Base-by-base conservation (phyloP, 1,284 basidiomycete species). In the Fomitopsis schrenkii region DNA sequence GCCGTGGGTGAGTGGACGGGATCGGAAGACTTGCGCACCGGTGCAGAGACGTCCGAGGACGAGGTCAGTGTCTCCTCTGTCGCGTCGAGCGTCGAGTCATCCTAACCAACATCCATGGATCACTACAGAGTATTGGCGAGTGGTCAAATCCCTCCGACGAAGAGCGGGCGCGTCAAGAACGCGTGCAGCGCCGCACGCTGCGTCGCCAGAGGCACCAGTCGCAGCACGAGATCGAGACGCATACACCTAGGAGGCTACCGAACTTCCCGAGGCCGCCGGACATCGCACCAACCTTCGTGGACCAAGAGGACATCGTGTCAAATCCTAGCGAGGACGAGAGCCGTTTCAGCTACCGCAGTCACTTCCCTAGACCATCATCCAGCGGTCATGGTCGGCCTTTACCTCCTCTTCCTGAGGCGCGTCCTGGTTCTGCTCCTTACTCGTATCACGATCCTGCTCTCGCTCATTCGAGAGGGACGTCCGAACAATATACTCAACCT, bases 111-210 rank as follows among this genome's bases (percentile, higher is more conserved):
- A 9, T 3, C 5, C 14, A 50, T 50, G 1, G 26, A 2, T 53
- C 10, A 36, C 15, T 63, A 57, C 76, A 90, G 87, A 92, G 89
- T 67, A 87, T 91, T 57, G 91, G 90, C 35, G 91, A 93, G 76
- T 93, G 84, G 83, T 93, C 91, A n/a, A 93, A 93, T 69, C 91
- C 91, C 19, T 93, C 91, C 14, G 91, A 93, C 67, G 91, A 93
- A 73, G 91, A 93, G 70, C 81, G 87, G 40, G 91, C 87, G 2
- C 83, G 90, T 33, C 85, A 86, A 64, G 75, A 82, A 38, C 83
- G 90, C 45, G 74, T 83, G 33, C 82, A 88, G 46, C 83, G 86
- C 45, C 84, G 87, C 55, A 72, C 83, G 61, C 76, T 83, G 61
- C 82, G 83, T 14, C 80, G 80, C 53, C 67, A 69, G 17, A 75